A percentile compares a stretch with the other conserved stretches of the same genome.
phyloP scores from a whole-genome alignment of 352 stramenopile genomes.

The Globisporangium uncinulatum region DNA sequence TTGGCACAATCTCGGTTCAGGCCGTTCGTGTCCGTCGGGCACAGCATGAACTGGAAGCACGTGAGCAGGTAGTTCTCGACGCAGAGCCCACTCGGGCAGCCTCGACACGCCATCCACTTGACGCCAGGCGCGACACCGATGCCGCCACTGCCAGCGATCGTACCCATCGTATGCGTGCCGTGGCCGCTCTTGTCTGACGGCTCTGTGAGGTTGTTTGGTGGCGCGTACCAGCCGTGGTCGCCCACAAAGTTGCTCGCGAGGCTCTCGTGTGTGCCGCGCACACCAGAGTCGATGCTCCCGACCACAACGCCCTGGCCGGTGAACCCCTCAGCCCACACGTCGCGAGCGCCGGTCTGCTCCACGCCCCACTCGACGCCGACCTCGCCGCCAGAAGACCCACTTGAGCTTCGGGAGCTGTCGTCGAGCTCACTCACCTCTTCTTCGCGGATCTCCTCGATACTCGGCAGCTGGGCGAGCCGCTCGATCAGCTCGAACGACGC shows the following conservation, averaged over 20 bases:
- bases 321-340: slow-evolving; percentile 9
- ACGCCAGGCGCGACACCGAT: slow-evolving; percentile 13
- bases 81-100: slow-evolving; percentile 10
- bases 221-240: slow-evolving; percentile 17
- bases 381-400: not conserved
- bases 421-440: slow-evolving; percentile 8
- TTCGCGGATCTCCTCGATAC: slow-evolving; percentile 14
- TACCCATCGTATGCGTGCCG: slow-evolving; percentile 15
- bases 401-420: not conserved
- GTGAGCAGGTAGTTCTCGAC: slow-evolving; percentile 19
- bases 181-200: slow-evolving; percentile 12
- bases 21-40: slow-evolving; percentile 45
- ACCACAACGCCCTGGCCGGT: slow-evolving; percentile 13
- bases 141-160: slow-evolving; percentile 9
- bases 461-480: slow-evolving; percentile 12
- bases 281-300: slow-evolving; percentile 16
- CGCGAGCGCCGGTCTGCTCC: slow-evolving; percentile 5
- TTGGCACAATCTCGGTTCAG: slow-evolving; percentile 41
- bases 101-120: slow-evolving; percentile 13
- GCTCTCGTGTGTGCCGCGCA: slow-evolving; percentile 10
- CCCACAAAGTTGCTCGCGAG: slow-evolving; percentile 6
- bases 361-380: slow-evolving; percentile 12
- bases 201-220: slow-evolving; percentile 5
- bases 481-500: slow-evolving; percentile 21
- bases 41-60: slow-evolving; percentile 54